Percentiles rank a stretch among this genome's conserved stretches.
These are phyloP conservation scores for Cladosporium cucumerinum DNA, from an alignment of 2,329 filamentous ascomycete species.

Conservation along the genomic window DNA sequence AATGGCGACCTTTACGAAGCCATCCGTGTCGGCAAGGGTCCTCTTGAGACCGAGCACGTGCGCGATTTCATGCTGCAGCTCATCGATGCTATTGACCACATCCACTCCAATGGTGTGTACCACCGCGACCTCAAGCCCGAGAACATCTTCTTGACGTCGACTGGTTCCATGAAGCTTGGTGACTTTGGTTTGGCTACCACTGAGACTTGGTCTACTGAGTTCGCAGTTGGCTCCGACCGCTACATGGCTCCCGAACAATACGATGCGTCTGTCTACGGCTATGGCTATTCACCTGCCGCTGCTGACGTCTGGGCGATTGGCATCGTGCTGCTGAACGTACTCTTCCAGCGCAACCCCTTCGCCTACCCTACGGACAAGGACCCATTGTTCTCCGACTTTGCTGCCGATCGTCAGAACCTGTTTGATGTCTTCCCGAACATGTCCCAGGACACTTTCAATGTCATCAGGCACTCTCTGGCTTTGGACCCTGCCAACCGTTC, in stretches of 20 bases:
- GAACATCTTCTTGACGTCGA: constrained; percentile 91
- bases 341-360: constrained; percentile 97
- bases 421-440: constrained; percentile 98
- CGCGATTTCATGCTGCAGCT: constrained; percentile 96
- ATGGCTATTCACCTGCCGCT: constrained; percentile 85
- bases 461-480: constrained; percentile 85
- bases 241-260: constrained; percentile 99
- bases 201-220: constrained; percentile 86
- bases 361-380: constrained; percentile 87
- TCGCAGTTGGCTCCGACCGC: constrained; percentile 91
- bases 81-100: constrained; percentile 81
- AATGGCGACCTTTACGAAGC: constrained; percentile 97
- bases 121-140: constrained; percentile 99
- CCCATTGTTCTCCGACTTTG: constrained; percentile 88
- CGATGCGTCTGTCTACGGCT: constrained; percentile 68
- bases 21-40: constrained; percentile 82
- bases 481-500: constrained; percentile 88
- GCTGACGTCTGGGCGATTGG: constrained; percentile 97
- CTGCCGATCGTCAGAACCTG: constrained; percentile 86
- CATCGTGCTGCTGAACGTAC: constrained; percentile 90
- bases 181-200: constrained; percentile 93
- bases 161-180: constrained; percentile 89
- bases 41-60: constrained; percentile 92
- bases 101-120: constrained; percentile 87
- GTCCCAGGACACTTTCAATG: constrained; percentile 96